These are phyloP conservation scores for Taphrina sp. DNA, from an alignment of 1,139 yeast genomes.

Conservation along the genomic window DNA sequence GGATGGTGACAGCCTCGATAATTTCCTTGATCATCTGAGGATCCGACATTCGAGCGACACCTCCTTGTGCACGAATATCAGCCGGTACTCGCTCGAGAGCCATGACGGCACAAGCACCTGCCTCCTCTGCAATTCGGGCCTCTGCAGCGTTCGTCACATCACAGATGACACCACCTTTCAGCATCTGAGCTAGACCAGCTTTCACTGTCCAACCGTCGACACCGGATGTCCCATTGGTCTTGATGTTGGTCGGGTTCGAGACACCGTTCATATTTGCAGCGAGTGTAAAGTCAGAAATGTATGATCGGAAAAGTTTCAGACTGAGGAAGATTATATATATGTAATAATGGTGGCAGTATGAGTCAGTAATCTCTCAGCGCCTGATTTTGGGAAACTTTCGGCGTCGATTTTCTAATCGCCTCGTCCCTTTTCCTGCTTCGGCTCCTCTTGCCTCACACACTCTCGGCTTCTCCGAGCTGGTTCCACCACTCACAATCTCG, in stretches of 20 bases:
- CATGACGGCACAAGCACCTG: conserved; percentile 92
- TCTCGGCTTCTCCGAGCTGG: too few relatives aligned
- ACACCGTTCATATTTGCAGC: conserved; percentile 18
- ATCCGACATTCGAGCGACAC: conserved; percentile 85
- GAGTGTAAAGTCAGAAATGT: too few relatives aligned
- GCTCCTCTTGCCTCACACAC: too few relatives aligned
- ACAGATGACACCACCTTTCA: conserved; percentile 73
- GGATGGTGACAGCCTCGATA: conserved; percentile 57
- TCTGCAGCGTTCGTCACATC: conserved; percentile 52
- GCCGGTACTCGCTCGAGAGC: conserved; percentile 86
- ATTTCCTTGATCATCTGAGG: conserved; percentile 77
- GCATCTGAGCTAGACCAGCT: conserved; percentile 84
- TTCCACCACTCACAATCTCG: too few relatives aligned
- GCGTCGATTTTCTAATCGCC: too few relatives aligned
- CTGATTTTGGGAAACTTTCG: too few relatives aligned
- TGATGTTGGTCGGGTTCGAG: conserved; percentile 25
- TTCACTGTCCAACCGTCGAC: conserved; percentile 55
- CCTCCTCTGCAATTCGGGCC: conserved; percentile 69
- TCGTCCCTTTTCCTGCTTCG: too few relatives aligned
- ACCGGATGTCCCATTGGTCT: conserved; percentile 21
- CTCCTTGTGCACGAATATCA: conserved; percentile 78
- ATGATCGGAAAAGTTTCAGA: too few relatives aligned
- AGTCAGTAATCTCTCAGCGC: too few relatives aligned
- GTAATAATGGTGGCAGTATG: too few relatives aligned
- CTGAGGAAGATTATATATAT: too few relatives aligned